Evolutionary conservation across 371 early-diverging fungal genomes (phyloP).

Genomic region (Nematocida ausubeli): DNA sequence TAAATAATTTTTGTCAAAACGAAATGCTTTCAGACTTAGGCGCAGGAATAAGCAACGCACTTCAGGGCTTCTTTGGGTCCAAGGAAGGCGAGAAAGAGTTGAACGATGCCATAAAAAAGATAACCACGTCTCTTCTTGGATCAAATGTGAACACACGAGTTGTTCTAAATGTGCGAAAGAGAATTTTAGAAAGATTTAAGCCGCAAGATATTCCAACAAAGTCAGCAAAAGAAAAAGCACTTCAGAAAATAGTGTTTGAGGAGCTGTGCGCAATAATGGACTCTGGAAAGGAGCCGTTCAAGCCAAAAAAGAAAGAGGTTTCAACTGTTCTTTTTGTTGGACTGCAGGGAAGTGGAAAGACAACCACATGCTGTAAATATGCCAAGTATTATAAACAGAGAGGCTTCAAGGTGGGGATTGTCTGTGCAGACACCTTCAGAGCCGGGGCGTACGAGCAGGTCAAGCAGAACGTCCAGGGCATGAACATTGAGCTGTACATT

Average conservation of each 20-base stretch:
- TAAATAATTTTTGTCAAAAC: conserved; percentile 25
- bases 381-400: conserved; percentile 89
- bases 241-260: conserved; percentile 79
- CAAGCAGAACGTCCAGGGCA: conserved; percentile 93
- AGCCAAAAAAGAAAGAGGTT: conserved; percentile 75
- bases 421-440: conserved; percentile 98
- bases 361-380: conserved; percentile 94
- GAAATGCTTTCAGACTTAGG: conserved; percentile 53
- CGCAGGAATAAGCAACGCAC: conserved; percentile 43
- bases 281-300: conserved; percentile 80
- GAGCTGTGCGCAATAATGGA: conserved; percentile 85
- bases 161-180: conserved; percentile 77
- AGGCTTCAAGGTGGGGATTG: conserved; percentile 89
- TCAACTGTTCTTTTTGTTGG: conserved; percentile 98
- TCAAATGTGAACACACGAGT: conserved; percentile 86
- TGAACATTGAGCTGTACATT: conserved; percentile 92
- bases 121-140: conserved; percentile 62
- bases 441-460: conserved; percentile 99
- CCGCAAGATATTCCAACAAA: conserved; percentile 77
- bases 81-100: conserved; percentile 58
- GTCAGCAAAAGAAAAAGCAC: conserved; percentile 75
- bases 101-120: conserved; percentile 62
- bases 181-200: conserved; percentile 77
- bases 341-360: conserved; percentile 96
- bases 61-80: conserved; percentile 48